These are phyloP conservation scores for Haematococcus lacustris DNA, from an alignment of 139 green algal genomes.

Conservation along the genomic window DNA sequence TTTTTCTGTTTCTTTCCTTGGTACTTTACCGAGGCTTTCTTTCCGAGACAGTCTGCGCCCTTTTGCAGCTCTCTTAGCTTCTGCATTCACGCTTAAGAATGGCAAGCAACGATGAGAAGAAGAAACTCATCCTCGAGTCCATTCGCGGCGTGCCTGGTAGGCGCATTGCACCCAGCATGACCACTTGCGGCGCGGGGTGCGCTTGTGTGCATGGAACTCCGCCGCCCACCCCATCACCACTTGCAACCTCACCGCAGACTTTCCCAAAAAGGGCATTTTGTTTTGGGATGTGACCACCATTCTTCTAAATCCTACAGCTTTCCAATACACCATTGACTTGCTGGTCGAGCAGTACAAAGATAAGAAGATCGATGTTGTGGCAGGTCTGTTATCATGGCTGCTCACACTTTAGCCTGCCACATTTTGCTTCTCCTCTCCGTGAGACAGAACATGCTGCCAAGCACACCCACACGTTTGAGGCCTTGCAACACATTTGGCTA, in stretches of 20 bases:
- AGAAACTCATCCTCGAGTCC: slow-evolving; percentile 39
- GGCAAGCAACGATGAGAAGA: slow-evolving; percentile 18
- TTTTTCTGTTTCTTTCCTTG: too few relatives aligned
- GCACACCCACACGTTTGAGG: too few relatives aligned
- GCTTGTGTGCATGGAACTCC: slow-evolving; percentile 6
- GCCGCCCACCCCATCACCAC: slow-evolving; percentile 23
- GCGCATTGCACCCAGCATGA: background rate
- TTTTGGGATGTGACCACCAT: slow-evolving; percentile 96
- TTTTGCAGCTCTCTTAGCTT: too few relatives aligned
- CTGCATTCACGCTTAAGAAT: too few relatives aligned
- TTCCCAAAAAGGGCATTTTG: slow-evolving; percentile 87
- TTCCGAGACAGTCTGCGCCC: too few relatives aligned
- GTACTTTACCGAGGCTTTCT: too few relatives aligned
- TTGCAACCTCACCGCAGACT: slow-evolving; percentile 44
- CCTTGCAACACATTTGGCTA: too few relatives aligned
- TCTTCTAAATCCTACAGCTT: slow-evolving; percentile 76
- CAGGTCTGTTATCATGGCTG: too few relatives aligned
- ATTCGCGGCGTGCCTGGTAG: slow-evolving; percentile 56
- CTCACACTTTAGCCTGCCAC: too few relatives aligned
- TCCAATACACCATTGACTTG: slow-evolving; percentile 76
- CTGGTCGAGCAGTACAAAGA: slow-evolving; percentile 71
- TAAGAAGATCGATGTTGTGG: slow-evolving; percentile 75
- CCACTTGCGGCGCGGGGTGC: background rate
- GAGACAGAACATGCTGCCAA: too few relatives aligned
- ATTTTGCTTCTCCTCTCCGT: too few relatives aligned